Conservation (phyloP, 1,284 basidiomycete genomes). For the Schizophyllum commune region DNA sequence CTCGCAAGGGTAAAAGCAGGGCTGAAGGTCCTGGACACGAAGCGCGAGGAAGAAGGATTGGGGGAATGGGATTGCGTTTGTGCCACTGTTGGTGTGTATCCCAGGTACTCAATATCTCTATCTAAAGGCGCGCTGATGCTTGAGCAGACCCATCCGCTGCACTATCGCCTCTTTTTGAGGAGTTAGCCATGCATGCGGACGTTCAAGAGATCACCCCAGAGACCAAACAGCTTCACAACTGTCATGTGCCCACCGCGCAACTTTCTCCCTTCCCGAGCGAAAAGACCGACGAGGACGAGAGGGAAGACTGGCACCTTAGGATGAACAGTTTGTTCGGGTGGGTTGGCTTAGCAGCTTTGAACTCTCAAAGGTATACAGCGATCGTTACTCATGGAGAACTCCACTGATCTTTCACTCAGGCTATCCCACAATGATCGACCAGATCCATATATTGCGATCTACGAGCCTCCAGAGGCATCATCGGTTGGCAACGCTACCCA, state of each 20-base stretch:
- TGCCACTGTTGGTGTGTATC: constrained; percentile 17
- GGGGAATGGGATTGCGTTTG: constrained; percentile 39
- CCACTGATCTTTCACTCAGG: neutral
- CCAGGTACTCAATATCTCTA: too few species aligned
- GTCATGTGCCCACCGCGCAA: constrained; percentile 25
- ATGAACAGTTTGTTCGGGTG: constrained; percentile 53
- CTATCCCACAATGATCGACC: constrained; percentile 36
- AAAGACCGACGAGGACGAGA: constrained; percentile 20
- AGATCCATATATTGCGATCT: constrained; percentile 20
- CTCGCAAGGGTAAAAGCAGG: constrained; percentile 17
- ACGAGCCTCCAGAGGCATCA: neutral
- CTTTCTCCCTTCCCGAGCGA: constrained; percentile 17
- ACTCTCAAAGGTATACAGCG: neutral
- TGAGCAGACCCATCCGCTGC: neutral
- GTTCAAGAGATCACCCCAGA: constrained; percentile 15
- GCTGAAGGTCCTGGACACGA: constrained; percentile 32
- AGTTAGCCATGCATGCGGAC: constrained; percentile 8
- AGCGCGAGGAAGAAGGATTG: constrained; percentile 22
- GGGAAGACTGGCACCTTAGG: constrained; percentile 42
- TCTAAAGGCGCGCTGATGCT: too few species aligned
- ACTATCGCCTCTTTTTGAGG: constrained; percentile 4
- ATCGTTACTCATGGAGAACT: neutral
- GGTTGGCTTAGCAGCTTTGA: constrained; percentile 48
- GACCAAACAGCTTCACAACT: constrained; percentile 19
- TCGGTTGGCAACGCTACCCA: constrained; percentile 30